A percentile compares a stretch with the other conserved stretches of the same genome.
phyloP scores from a whole-genome alignment of 371 early-diverging fungal species.

The Lichtheimia corymbifera region DNA sequence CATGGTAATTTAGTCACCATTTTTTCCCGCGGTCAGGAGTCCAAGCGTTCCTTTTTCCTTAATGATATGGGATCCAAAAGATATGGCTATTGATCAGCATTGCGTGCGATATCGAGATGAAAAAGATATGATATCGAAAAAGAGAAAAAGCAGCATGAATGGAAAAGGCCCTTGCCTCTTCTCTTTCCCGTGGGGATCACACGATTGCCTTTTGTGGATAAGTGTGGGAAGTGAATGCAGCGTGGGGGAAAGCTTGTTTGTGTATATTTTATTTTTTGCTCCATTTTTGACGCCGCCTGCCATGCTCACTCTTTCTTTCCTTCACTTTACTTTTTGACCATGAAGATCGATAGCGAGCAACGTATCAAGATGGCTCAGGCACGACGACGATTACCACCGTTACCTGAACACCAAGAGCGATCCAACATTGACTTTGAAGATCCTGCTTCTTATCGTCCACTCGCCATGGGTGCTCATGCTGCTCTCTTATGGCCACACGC shows the following conservation, averaged over 20 bases:
- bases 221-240: conserved; percentile 2
- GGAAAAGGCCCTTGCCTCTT: neutral
- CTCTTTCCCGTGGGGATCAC: too few relatives aligned
- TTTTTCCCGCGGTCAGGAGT: too few relatives aligned
- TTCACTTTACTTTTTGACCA: conserved; percentile 1
- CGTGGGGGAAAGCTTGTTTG: too few relatives aligned
- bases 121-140: too few relatives aligned
- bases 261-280: neutral
- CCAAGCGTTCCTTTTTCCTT: too few relatives aligned
- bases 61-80: too few relatives aligned
- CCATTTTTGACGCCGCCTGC: neutral
- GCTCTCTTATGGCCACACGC: conserved; percentile 23
- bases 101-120: too few relatives aligned
- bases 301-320: conserved; percentile 3
- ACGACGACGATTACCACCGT: neutral
- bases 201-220: neutral
- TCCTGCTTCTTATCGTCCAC: conserved; percentile 7
- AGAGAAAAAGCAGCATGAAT: neutral
- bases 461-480: conserved; percentile 7
- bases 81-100: too few relatives aligned
- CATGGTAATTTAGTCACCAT: too few relatives aligned
- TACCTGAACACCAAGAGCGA: too few relatives aligned
- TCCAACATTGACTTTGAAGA: conserved; percentile 6
- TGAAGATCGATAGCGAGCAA: conserved; percentile 9
- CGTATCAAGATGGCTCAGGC: conserved; percentile 7